Evolutionary conservation across 495 filamentous ascomycete genomes (phyloP), one percentile per base, ranked within the genome.

Genomic region (Penicillium daleae): DNA sequence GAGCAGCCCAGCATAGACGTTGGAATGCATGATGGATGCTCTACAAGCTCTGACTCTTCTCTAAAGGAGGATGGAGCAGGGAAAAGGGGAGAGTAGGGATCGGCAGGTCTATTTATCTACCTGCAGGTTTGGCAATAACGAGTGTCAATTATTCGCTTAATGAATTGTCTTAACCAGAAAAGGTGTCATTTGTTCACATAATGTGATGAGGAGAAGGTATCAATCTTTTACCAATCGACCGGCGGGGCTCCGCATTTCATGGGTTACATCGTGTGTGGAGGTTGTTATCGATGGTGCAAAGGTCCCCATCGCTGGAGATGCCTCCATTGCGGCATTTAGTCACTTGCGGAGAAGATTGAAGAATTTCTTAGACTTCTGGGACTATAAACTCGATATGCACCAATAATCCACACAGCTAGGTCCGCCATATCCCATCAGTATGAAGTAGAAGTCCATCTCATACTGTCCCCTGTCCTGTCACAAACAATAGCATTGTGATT

Each of bases 1-100:
- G 22, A 69, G 67, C 31, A 69, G 49, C 44, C 64, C 67, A 57
- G 61, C 59, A 29, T 66, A 64, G 24, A 64, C 50, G 42, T 49
- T 57, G 17, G 61, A 40, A 42, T 61, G 67, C 67, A 69, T 69
- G 17, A 31, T 59, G 53, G 35, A 56, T 35, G 13, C 17, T 39
- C 44, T 63, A 21, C 37, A 57, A 65, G 31, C 26, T 24, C 50
- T 40, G 39, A 22, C 32, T 32, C 10, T 27, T 26, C 26, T 51
- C 52, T 35, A n/a, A 10, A 35, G 29, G 26, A 19, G 26, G n/a
- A 40, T 27, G 42, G 49, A 56, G 56, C 27, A 46, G 24, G 35
- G 55, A 35, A 44, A 31, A 50, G 19, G 19, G 4, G 27, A 59
- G 29, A 35, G 60, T 35, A 64, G 62, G 58, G 65, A 64, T 67